Evolutionary conservation across 352 stramenopile species (phyloP).

Genomic region (Phytopythium aichiense): DNA sequence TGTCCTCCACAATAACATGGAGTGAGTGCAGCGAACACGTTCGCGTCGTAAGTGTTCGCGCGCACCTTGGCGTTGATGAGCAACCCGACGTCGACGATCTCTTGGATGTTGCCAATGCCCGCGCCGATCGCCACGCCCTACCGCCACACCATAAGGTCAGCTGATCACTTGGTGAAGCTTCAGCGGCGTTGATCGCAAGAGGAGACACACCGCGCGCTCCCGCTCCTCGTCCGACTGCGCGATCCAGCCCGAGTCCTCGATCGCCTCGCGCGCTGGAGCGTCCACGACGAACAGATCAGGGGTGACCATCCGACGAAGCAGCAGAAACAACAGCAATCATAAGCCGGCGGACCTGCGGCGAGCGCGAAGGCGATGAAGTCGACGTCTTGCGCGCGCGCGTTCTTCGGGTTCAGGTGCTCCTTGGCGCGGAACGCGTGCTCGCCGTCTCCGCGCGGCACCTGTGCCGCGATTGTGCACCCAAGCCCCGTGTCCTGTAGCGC

Average conservation of each 20-base stretch:
- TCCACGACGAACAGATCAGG: not conserved
- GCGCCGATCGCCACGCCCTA: slow-evolving; percentile 83
- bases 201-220: slow-evolving; percentile 43
- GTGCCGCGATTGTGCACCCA: slow-evolving; percentile 63
- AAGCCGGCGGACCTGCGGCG: slow-evolving; percentile 50
- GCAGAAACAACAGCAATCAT: not conserved
- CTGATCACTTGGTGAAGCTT: not conserved
- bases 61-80: slow-evolving; percentile 61
- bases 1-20: slow-evolving; percentile 8
- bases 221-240: slow-evolving; percentile 59
- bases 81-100: slow-evolving; percentile 74
- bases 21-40: not conserved
- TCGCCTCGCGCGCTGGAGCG: slow-evolving; percentile 61
- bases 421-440: slow-evolving; percentile 53
- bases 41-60: not conserved
- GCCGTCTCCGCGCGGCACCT: slow-evolving; percentile 58
- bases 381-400: slow-evolving; percentile 66
- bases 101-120: slow-evolving; percentile 85
- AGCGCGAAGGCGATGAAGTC: slow-evolving; percentile 86
- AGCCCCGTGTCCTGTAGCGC: slow-evolving; percentile 53
- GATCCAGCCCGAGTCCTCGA: slow-evolving; percentile 71
- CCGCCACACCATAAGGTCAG: not conserved
- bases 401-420: slow-evolving; percentile 70
- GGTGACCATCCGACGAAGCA: slow-evolving; percentile 5
- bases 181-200: not conserved